These are phyloP conservation scores for Lobulomyces angularis DNA, from an alignment of 192 early-diverging fungal genomes.

Conservation along the genomic window DNA sequence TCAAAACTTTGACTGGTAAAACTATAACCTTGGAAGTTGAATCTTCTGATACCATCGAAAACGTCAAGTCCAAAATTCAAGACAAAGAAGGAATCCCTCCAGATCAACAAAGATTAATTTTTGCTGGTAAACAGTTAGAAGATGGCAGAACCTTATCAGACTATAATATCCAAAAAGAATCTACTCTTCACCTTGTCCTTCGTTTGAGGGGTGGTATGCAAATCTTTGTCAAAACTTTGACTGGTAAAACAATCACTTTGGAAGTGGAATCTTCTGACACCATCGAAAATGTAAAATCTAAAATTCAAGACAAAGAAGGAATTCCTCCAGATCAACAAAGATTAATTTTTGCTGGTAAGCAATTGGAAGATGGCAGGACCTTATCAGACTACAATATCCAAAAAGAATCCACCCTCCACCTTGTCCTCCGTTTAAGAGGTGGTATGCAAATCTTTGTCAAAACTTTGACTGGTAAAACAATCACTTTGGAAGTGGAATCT, in stretches of 20 bases:
- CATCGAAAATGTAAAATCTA: constrained; percentile 67
- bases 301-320: constrained; percentile 71
- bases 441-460: constrained; percentile 72
- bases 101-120: constrained; percentile 70
- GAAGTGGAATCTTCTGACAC: constrained; percentile 67
- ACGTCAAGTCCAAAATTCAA: constrained; percentile 71
- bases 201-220: constrained; percentile 58
- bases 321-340: constrained; percentile 71
- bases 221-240: constrained; percentile 69
- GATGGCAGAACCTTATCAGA: constrained; percentile 60
- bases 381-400: constrained; percentile 66
- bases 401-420: constrained; percentile 57
- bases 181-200: constrained; percentile 55
- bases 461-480: constrained; percentile 67
- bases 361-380: constrained; percentile 63
- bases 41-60: constrained; percentile 65
- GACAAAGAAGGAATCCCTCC: constrained; percentile 68
- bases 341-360: constrained; percentile 68
- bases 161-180: constrained; percentile 66
- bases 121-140: constrained; percentile 69
- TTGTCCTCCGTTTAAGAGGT: constrained; percentile 55
- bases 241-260: constrained; percentile 64
- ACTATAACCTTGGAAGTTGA: constrained; percentile 66
- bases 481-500: constrained; percentile 62
- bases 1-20: constrained; percentile 69